phyloP scores from a whole-genome alignment of 2,329 filamentous ascomycete species.

The Diaporthe nobilis region DNA sequence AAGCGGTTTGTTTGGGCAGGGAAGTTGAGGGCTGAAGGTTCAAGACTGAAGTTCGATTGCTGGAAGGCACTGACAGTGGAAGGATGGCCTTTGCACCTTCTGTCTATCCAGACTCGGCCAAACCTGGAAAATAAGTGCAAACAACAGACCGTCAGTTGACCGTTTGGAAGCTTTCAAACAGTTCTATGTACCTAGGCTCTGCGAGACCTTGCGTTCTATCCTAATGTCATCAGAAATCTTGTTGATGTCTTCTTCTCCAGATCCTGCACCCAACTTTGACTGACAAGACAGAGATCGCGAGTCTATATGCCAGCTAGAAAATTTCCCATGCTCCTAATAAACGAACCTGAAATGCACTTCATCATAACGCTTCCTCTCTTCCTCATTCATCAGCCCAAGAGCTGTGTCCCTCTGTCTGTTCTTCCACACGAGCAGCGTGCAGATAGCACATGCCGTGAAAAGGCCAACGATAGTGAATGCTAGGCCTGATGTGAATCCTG shows the following conservation, averaged over 20 bases:
- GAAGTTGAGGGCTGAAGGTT: not conserved
- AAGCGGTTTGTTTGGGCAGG: not conserved
- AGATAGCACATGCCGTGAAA: not conserved
- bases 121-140: not conserved
- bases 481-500: constrained; percentile 55
- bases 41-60: not conserved
- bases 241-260: not conserved
- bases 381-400: constrained; percentile 11
- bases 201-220: not conserved
- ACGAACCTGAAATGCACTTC: constrained; percentile 24
- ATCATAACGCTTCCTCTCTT: constrained; percentile 26
- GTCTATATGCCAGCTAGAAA: not conserved
- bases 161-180: not conserved
- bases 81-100: too few species aligned
- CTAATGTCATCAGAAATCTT: not conserved
- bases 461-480: constrained; percentile 44
- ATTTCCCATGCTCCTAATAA: not conserved
- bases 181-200: not conserved
- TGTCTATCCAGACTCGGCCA: too few species aligned
- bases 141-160: not conserved
- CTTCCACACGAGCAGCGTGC: not conserved
- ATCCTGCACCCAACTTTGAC: not conserved
- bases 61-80: not conserved
- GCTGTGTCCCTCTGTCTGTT: not conserved
- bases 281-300: not conserved